These are phyloP conservation scores for Yamadazyma paraphyllophila DNA, from an alignment of 805 yeast genomes.

Conservation along the genomic window DNA sequence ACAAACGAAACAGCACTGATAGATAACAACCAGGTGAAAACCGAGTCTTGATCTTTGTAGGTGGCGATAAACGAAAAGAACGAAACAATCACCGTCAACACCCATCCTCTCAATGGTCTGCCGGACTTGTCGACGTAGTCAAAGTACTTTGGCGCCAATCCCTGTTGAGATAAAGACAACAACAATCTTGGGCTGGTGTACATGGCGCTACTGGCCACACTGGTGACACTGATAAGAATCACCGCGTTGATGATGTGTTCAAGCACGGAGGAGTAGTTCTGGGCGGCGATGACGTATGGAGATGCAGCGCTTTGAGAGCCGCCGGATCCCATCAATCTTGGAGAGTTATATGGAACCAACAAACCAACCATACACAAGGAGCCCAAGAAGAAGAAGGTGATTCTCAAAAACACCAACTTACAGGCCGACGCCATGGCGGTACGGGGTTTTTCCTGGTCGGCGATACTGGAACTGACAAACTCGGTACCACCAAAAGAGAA, in stretches of 20 bases:
- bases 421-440: constrained; percentile 40
- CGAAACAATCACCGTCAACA: constrained; percentile 33
- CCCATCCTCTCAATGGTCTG: constrained; percentile 40
- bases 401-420: constrained; percentile 39
- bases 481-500: constrained; percentile 42
- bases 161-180: constrained; percentile 42
- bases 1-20: constrained; percentile 42
- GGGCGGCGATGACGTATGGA: constrained; percentile 43
- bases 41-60: constrained; percentile 36
- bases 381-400: constrained; percentile 39
- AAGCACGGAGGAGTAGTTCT: constrained; percentile 35
- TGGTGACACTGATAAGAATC: constrained; percentile 40
- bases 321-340: constrained; percentile 32
- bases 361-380: constrained; percentile 39
- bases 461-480: constrained; percentile 37
- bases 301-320: constrained; percentile 37
- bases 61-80: constrained; percentile 42
- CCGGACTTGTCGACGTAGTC: constrained; percentile 41
- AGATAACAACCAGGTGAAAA: constrained; percentile 42
- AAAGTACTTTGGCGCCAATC: constrained; percentile 39
- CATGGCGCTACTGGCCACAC: constrained; percentile 42
- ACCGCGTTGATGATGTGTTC: constrained; percentile 44
- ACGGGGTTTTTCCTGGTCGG: constrained; percentile 40
- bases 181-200: constrained; percentile 43
- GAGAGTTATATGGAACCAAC: constrained; percentile 36